Percentiles rank a stretch among this genome's conserved stretches.
Conservation (phyloP, 163 green algal species). For the Scenedesmus sp. region DNA sequence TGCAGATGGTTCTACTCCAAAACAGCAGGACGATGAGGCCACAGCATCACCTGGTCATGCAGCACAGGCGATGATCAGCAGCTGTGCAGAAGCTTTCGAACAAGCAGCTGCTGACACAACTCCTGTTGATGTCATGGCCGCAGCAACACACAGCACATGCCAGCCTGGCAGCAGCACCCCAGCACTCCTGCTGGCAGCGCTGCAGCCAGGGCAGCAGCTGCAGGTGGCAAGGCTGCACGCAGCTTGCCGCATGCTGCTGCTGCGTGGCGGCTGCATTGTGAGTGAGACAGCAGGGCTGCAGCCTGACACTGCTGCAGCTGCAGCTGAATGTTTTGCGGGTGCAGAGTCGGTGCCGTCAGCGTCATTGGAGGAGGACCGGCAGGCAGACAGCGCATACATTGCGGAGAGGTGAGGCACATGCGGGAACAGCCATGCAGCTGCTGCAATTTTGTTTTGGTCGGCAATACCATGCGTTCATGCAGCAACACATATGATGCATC, state of each 20-base stretch:
- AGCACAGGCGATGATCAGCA: neutral
- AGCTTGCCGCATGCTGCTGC: neutral
- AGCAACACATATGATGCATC: too few species aligned
- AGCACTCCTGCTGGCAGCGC: neutral
- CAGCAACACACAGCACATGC: too few species aligned
- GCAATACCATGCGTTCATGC: too few species aligned
- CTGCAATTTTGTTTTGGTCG: neutral
- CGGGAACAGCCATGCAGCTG: neutral
- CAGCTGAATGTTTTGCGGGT: neutral
- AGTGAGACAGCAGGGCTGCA: neutral
- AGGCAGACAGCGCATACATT: neutral
- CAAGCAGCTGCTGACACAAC: neutral
- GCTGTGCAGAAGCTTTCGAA: neutral
- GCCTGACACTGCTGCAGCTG: neutral
- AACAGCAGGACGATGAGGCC: neutral
- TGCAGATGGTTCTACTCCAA: neutral
- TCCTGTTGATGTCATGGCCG: too few species aligned
- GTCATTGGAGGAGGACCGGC: neutral
- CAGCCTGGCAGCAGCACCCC: neutral
- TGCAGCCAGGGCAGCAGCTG: neutral
- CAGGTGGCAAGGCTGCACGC: neutral
- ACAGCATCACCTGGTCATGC: neutral
- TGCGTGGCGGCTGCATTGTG: neutral
- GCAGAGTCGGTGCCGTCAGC: neutral
- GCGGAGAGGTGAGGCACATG: neutral